phyloP scores from a whole-genome alignment of 2,329 filamentous ascomycete genomes.

The Pestalotiopsis sp. region DNA sequence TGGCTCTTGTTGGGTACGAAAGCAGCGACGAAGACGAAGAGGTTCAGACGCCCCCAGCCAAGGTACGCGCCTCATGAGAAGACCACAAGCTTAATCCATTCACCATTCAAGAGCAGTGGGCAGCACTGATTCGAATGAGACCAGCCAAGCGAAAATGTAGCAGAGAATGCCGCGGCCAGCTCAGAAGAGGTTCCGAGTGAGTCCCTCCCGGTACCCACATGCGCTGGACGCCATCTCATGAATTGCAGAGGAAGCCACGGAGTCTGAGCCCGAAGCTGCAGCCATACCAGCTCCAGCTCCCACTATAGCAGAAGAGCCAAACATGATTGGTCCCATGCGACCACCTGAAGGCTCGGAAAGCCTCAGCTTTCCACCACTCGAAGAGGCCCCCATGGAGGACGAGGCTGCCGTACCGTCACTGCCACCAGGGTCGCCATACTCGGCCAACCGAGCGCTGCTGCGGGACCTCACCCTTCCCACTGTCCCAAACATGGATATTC shows the following conservation, averaged over 20 bases:
- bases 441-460: slow-evolving; percentile 61
- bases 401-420: slow-evolving; percentile 30
- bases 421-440: slow-evolving; percentile 65
- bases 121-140: slow-evolving; percentile 33
- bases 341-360: slow-evolving; percentile 20
- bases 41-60: slow-evolving; percentile 19
- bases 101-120: slow-evolving; percentile 21
- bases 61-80: slow-evolving; percentile 27
- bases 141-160: slow-evolving; percentile 28
- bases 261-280: not conserved
- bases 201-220: slow-evolving; percentile 8
- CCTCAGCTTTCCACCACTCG: slow-evolving; percentile 30
- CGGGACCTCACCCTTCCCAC: slow-evolving; percentile 74
- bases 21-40: slow-evolving; percentile 35
- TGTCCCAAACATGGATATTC: slow-evolving; percentile 72
- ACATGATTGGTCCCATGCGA: slow-evolving; percentile 30
- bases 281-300: slow-evolving; percentile 12
- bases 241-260: slow-evolving; percentile 15
- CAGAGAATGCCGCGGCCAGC: slow-evolving; percentile 15
- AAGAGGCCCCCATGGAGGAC: slow-evolving; percentile 27
- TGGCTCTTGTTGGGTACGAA: slow-evolving; percentile 30
- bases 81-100: slow-evolving; percentile 8
- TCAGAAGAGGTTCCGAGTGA: slow-evolving; percentile 22
- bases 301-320: slow-evolving; percentile 14
- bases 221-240: not conserved